A percentile compares a stretch with the other conserved stretches of the same genome.
phyloP scores from a whole-genome alignment of 257 asterid genomes.

The Asclepias syriaca region DNA sequence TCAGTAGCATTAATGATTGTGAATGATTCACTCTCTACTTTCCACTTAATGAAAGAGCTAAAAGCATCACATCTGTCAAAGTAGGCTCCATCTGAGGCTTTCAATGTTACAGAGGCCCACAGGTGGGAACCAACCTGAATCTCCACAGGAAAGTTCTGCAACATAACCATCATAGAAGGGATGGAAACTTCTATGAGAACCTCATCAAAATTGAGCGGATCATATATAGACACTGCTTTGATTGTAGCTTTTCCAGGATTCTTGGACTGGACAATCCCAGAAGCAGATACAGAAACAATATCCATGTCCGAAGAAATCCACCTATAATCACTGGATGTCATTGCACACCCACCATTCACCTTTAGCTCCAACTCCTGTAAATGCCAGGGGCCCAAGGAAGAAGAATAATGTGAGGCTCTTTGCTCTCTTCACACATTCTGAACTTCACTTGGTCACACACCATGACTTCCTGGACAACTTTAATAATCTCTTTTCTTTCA shows the following conservation, averaged over 20 bases:
- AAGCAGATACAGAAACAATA: conserved; percentile 69
- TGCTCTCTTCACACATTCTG: conserved; percentile 29
- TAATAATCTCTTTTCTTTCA: conserved; percentile 54
- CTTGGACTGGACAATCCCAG: conserved; percentile 74
- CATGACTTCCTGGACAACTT: conserved; percentile 87
- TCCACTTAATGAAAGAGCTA: conserved; percentile 60
- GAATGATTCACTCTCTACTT: conserved; percentile 61
- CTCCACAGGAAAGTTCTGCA: conserved; percentile 81
- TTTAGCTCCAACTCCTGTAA: conserved; percentile 75
- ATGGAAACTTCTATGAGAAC: conserved; percentile 62
- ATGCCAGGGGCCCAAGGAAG: conserved; percentile 88
- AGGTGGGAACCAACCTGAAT: conserved; percentile 67
- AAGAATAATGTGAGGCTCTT: conserved; percentile 35
- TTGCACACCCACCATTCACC: conserved; percentile 85
- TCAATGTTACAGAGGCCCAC: conserved; percentile 62
- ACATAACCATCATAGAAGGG: conserved; percentile 59
- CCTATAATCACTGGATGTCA: conserved; percentile 72
- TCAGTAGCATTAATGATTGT: conserved; percentile 47
- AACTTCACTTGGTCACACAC: conserved; percentile 81
- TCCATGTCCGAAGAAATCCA: conserved; percentile 82
- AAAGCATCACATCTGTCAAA: conserved; percentile 83
- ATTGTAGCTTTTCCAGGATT: conserved; percentile 76
- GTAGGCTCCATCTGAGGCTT: conserved; percentile 52
- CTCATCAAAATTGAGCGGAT: conserved; percentile 71
- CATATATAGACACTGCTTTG: conserved; percentile 67